These are phyloP conservation scores for Alternaria triticina DNA, from an alignment of 2,329 filamentous ascomycete genomes.

Conservation along the genomic window DNA sequence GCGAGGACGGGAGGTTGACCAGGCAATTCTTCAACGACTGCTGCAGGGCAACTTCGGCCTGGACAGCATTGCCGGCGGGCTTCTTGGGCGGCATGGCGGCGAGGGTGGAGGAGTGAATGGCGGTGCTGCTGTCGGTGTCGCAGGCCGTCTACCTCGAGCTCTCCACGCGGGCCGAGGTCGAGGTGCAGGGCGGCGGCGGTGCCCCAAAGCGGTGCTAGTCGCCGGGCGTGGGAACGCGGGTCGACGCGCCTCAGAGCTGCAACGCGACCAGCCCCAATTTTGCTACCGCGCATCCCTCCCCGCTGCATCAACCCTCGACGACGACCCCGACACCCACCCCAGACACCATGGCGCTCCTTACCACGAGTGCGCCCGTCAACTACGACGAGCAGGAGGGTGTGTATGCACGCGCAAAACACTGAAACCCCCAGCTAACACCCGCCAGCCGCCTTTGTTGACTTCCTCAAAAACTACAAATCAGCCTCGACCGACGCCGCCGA, in stretches of 20 bases:
- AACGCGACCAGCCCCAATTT: constrained; percentile 36
- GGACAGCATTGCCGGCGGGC: constrained; percentile 59
- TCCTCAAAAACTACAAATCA: constrained; percentile 89
- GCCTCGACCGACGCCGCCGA: constrained; percentile 73
- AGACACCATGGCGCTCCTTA: constrained; percentile 80
- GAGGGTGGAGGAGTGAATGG: constrained; percentile 8
- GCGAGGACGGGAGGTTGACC: constrained; percentile 84
- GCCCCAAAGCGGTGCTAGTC: constrained; percentile 32
- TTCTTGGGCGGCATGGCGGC: constrained; percentile 51
- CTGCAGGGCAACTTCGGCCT: constrained; percentile 83
- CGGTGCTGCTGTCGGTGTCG: background rate
- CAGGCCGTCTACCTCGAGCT: constrained; percentile 9
- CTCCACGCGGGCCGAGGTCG: constrained; percentile 37
- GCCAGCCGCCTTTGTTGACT: constrained; percentile 81
- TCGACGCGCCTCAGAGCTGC: constrained; percentile 32
- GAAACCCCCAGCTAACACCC: constrained; percentile 43
- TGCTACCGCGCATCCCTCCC: constrained; percentile 30
- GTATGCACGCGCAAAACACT: constrained; percentile 41
- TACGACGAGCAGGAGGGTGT: constrained; percentile 85
- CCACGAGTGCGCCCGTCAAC: constrained; percentile 78
- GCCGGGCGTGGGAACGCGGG: constrained; percentile 28
- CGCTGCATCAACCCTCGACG: constrained; percentile 14
- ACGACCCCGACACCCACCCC: constrained; percentile 7
- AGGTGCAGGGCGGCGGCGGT: constrained; percentile 23
- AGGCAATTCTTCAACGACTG: constrained; percentile 88